A percentile compares a stretch with the other conserved stretches of the same genome.
Conservation (phyloP, 495 filamentous ascomycete genomes). For the Lasiosphaeria hispida region DNA sequence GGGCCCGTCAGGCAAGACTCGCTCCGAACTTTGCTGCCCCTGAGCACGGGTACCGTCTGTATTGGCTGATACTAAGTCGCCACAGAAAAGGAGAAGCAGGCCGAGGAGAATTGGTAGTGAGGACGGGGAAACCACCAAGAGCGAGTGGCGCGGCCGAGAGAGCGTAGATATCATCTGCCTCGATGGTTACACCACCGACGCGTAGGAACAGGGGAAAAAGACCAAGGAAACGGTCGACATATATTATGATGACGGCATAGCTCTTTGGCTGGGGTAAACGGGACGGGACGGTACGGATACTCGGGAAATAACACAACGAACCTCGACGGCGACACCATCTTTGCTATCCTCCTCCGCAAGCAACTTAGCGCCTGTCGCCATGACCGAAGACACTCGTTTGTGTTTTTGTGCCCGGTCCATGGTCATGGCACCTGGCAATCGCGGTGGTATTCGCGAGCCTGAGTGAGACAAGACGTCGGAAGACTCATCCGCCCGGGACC, state of each 20-base stretch:
- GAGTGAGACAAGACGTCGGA: neutral
- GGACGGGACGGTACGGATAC: too few species aligned
- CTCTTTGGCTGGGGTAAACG: neutral
- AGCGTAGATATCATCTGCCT: neutral
- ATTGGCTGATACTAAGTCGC: slow-evolving; percentile 4
- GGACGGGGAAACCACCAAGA: neutral
- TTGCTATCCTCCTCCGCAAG: too few species aligned
- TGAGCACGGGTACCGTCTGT: neutral
- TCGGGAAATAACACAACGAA: too few species aligned
- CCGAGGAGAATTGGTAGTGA: neutral
- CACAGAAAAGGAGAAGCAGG: neutral
- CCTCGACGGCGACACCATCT: too few species aligned
- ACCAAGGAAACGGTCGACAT: neutral
- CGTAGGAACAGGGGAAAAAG: neutral
- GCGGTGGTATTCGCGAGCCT: too few species aligned
- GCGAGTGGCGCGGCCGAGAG: neutral
- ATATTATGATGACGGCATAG: slow-evolving; percentile 2
- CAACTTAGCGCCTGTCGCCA: too few species aligned
- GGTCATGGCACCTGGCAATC: neutral
- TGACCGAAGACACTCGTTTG: too few species aligned
- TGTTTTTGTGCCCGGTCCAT: neutral
- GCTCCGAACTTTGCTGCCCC: slow-evolving; percentile 1
- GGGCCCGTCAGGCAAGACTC: neutral
- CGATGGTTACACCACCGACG: neutral
- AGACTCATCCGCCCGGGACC: neutral